Conservation (phyloP, 257 asterid species). For the Ophiorrhiza pumila region DNA sequence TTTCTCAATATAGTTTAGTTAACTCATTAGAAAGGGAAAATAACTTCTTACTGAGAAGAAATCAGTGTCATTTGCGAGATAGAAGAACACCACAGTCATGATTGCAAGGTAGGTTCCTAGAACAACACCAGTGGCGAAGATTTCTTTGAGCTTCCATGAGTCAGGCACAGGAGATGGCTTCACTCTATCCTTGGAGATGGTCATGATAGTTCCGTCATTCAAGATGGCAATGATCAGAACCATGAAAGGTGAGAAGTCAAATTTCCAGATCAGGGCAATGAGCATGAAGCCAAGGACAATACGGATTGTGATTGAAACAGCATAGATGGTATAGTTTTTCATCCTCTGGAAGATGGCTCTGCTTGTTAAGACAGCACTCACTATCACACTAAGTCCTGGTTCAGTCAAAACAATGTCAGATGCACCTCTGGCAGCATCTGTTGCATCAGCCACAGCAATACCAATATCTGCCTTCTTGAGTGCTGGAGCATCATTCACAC, state of each 20-base stretch:
- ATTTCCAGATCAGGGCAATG: conserved; percentile 81
- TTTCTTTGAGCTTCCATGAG: conserved; percentile 90
- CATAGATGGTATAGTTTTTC: conserved; percentile 88
- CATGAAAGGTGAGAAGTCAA: conserved; percentile 94
- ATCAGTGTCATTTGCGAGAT: conserved; percentile 65
- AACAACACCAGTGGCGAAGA: conserved; percentile 81
- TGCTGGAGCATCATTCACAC: conserved; percentile 92
- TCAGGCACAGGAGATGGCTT: conserved; percentile 92
- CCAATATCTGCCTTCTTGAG: conserved; percentile 85
- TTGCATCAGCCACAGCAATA: conserved; percentile 89
- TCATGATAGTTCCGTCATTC: conserved; percentile 94
- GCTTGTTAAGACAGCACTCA: conserved; percentile 83
- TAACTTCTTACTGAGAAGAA: conserved; percentile 52
- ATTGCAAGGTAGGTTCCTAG: conserved; percentile 83
- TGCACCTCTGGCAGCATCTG: conserved; percentile 85
- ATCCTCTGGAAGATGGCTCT: conserved; percentile 92
- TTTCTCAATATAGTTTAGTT: background rate
- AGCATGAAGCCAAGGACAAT: conserved; percentile 89
- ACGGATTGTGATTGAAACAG: conserved; percentile 86
- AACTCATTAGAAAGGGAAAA: background rate
- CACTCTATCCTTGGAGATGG: conserved; percentile 82
- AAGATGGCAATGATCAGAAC: conserved; percentile 79
- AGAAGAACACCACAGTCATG: conserved; percentile 77
- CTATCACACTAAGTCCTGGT: conserved; percentile 84
- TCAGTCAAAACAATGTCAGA: conserved; percentile 85